Base-by-base conservation (phyloP, 495 filamentous ascomycete genomes). In the Xylaria venustula region DNA sequence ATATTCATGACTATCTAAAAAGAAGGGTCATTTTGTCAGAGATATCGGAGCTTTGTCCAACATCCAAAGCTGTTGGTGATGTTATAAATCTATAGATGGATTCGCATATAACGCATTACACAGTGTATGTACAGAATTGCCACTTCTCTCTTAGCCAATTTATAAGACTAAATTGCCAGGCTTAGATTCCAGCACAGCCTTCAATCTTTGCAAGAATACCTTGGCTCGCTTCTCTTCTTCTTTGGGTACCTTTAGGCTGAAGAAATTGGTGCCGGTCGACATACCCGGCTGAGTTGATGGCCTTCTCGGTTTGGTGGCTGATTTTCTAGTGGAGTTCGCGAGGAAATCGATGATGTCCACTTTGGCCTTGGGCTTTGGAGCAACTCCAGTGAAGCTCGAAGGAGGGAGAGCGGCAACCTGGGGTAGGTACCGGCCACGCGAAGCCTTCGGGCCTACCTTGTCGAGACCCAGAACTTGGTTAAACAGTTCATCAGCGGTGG, bases 341-440 rank as follows among this genome's bases (percentile, higher is more conserved):
- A 97, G 82, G 28, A 94, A 77, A 64, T 96, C 93, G 65, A 96
- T 86, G 56, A 96, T 85, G 68, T 97, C 90, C 20, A 75, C 55
- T 77, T 67, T 81, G 63, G 63, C 66, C 45, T 61, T 71, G 54
- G 62, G 73, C 62, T 66, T 72, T 36, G 49, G 67, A 1, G 67
- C 66, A 23, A 69, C 69, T 37, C 66, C 66, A 62, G 67, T 63
- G 57, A 68, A 54, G 34, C 54, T 51, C 9, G 70, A 32, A 46
- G 78, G 64, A 19, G 82, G 72, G 2, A 90, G 70, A 17, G 85
- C 84, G 36, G 85, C 86, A 45, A 96, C 78, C 71, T 93, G 89
- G 1, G 93, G 92, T 2, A 87, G 73, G 67, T 89, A 96, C 1
- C 81, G 80, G 20, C 83, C 82, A 2, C 71, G 71, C 20, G 79